Evolutionary conservation across 306 rosid species (phyloP), one percentile per base, ranked within the genome.

Genomic region (Heteromeles arbutifolia): DNA sequence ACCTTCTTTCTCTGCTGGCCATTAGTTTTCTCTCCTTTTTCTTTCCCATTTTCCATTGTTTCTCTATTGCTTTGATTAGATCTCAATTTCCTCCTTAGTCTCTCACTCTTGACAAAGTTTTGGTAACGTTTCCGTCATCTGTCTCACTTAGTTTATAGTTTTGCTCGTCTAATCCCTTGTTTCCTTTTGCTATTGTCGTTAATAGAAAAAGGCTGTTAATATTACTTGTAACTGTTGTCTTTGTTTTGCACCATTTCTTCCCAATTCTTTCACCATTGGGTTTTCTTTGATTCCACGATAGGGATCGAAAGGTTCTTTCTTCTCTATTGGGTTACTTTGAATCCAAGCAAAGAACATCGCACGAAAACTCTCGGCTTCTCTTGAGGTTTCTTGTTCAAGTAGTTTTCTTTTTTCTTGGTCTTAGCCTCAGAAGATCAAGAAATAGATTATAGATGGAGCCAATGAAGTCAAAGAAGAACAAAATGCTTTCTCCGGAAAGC

Each of bases 241-340:
- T 61, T 7, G 28, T 26, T 29, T 24, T 24, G 66, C 34, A 26
- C 31, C 25, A 12, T 43, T 28, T 8, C 43, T 62, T 74, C 11
- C 71, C 32, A 70, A 57, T 34, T 32, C 24, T 76, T 45, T 37
- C 69, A 21, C 22, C 4, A 22, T 19, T 50, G 31, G 65, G 66
- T 43, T 82, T 72, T 79, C 69, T 70, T 45, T 75, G 63, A 69
- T 78, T 67, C 77, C 75, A 29, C 74, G 28, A 7, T 75, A 19
- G 63, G 78, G 32, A 14, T 48, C 52, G 53, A 32, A 67, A 63
- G 82, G 63, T 84, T 80, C 78, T 82, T 80, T 79, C 87, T 88
- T 85, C 83, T 72, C 78, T 71, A 62, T 32, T 50, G 73, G 85
- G 81, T 85, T 80, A 66, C 87, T 80, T 78, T 63, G 66, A 5